phyloP scores from a whole-genome alignment of 139 green algal species.

The Haematococcus lacustris region DNA sequence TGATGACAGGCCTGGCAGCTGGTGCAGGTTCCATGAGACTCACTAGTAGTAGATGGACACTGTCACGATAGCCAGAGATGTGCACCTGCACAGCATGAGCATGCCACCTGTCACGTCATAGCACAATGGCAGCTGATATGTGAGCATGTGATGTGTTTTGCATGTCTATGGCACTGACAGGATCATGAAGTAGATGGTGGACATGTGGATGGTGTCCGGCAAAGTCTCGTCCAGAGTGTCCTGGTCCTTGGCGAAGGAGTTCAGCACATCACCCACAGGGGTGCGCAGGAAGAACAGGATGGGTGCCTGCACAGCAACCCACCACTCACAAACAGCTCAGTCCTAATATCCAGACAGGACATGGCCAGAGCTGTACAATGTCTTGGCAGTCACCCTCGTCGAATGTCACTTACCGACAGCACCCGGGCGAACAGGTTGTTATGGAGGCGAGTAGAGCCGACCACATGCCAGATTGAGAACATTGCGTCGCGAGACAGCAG shows the following conservation, averaged over 20 bases:
- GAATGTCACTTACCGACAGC: constrained; percentile 14
- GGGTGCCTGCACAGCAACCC: constrained; percentile 24
- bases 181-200: constrained; percentile 40
- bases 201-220: constrained; percentile 45
- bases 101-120: neutral
- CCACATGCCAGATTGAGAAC: constrained; percentile 39
- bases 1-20: too few species aligned
- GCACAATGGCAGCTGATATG: neutral
- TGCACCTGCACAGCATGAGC: constrained; percentile 11
- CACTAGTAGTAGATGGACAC: constrained; percentile 39
- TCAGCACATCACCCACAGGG: constrained; percentile 43
- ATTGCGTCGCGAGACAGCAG: constrained; percentile 39
- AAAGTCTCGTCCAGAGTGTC: constrained; percentile 47
- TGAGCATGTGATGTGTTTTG: neutral
- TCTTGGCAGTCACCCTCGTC: neutral
- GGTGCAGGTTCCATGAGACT: too few species aligned
- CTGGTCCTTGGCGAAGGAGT: constrained; percentile 44
- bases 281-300: constrained; percentile 53
- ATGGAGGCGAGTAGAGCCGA: constrained; percentile 32
- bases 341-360: too few species aligned
- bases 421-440: constrained; percentile 43
- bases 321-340: too few species aligned
- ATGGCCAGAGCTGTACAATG: too few species aligned
- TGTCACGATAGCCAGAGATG: constrained; percentile 43
- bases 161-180: neutral